These are phyloP conservation scores for Cicer bijugum DNA, from an alignment of 306 rosid species.

Conservation along the genomic window DNA sequence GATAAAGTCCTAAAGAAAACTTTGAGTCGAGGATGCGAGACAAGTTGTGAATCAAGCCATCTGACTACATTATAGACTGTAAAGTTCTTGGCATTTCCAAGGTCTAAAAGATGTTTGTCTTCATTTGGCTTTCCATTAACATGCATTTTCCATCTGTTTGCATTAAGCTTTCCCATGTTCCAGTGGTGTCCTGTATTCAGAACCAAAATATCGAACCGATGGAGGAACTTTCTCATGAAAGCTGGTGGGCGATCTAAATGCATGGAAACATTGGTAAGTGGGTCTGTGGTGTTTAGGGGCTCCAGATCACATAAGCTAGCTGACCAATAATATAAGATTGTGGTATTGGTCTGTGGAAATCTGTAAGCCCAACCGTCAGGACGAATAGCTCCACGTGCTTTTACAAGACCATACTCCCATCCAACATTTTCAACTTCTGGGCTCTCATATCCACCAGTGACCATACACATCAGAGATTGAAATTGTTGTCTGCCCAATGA, in stretches of 20 bases:
- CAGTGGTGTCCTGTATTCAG: slow-evolving; percentile 97
- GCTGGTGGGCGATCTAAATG: slow-evolving; percentile 92
- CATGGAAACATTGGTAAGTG: slow-evolving; percentile 67
- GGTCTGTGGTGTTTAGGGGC: slow-evolving; percentile 62
- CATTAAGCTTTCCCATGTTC: slow-evolving; percentile 82
- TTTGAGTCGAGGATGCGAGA: slow-evolving; percentile 64
- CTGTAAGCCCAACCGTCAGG: slow-evolving; percentile 97
- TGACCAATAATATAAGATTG: slow-evolving; percentile 91
- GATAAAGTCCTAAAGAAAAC: slow-evolving; percentile 89
- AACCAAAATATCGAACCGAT: slow-evolving; percentile 72
- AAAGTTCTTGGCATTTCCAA: slow-evolving; percentile 71
- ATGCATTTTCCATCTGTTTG: slow-evolving; percentile 82
- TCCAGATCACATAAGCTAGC: slow-evolving; percentile 82
- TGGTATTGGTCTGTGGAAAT: slow-evolving; percentile 77
- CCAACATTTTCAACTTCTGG: slow-evolving; percentile 76
- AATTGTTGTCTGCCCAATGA: slow-evolving; percentile 93
- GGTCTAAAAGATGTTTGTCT: slow-evolving; percentile 58
- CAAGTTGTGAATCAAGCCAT: slow-evolving; percentile 85
- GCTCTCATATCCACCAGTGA: slow-evolving; percentile 71
- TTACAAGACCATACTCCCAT: slow-evolving; percentile 72
- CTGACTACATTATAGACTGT: slow-evolving; percentile 64
- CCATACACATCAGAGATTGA: slow-evolving; percentile 95
- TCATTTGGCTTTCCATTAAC: slow-evolving; percentile 68
- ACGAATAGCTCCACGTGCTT: slow-evolving; percentile 79
- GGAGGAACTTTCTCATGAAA: slow-evolving; percentile 69